A percentile compares a stretch with the other conserved stretches of the same genome.
These are phyloP conservation scores for Eucalyptus tenuipes DNA, from an alignment of 345 rosid genomes.

Conservation along the genomic window DNA sequence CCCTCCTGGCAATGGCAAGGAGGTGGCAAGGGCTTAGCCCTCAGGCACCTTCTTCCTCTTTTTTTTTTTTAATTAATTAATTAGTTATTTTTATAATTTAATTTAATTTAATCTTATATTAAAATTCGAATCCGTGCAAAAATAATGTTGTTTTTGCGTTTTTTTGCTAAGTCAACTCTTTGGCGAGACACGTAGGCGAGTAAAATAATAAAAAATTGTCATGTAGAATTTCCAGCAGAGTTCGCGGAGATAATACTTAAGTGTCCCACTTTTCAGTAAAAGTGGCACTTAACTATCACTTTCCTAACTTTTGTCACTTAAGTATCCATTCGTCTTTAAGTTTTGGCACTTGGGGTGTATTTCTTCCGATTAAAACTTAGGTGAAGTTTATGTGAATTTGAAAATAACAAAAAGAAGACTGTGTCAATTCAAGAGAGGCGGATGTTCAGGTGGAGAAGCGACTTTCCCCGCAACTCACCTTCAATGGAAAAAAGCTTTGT, in stretches of 20 bases:
- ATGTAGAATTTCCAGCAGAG: rapidly evolving
- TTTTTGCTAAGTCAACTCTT: too few relatives aligned
- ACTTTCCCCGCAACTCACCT: neutral
- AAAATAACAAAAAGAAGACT: neutral
- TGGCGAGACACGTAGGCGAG: rapidly evolving
- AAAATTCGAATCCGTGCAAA: too few relatives aligned
- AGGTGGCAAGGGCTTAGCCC: too few relatives aligned
- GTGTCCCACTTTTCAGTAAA: too few relatives aligned
- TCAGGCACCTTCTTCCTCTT: rapidly evolving
- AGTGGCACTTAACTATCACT: too few relatives aligned
- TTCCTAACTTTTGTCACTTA: too few relatives aligned
- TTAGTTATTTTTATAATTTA: too few relatives aligned
- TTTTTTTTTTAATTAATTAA: too few relatives aligned
- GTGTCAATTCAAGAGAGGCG: neutral
- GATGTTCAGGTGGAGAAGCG: neutral
- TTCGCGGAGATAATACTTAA: too few relatives aligned
- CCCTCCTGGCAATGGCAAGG: rapidly evolving
- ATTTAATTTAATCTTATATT: too few relatives aligned
- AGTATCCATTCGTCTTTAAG: rapidly evolving
- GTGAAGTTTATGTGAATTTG: neutral
- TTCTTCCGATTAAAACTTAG: too few relatives aligned
- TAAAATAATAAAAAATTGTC: too few relatives aligned
- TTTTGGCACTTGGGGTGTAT: rapidly evolving
- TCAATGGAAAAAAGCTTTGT: neutral
- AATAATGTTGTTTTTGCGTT: rapidly evolving